A percentile compares a stretch with the other conserved stretches of the same genome.
phyloP scores from a whole-genome alignment of 139 green algal species.

The Chlamydomonas urium region DNA sequence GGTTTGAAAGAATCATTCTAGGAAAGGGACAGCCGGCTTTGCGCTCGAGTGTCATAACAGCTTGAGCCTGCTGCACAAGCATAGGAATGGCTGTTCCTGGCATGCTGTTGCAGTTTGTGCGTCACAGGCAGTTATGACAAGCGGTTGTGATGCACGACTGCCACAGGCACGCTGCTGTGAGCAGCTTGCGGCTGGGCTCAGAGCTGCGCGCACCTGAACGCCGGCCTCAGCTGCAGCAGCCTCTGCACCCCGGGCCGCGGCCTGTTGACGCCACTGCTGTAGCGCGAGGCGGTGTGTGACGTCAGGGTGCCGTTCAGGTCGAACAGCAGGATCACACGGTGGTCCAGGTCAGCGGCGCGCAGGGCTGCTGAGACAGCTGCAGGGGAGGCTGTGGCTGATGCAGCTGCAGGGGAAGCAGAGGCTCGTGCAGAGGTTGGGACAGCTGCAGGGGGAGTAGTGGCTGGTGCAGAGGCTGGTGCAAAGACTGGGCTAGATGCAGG shows the following conservation, averaged over 20 bases:
- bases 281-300: constrained; percentile 23
- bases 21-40: neutral
- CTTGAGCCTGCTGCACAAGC: neutral
- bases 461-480: too few relatives aligned
- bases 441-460: too few relatives aligned
- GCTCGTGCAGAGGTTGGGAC: too few relatives aligned
- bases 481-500: too few relatives aligned
- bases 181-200: neutral
- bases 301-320: constrained; percentile 53
- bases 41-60: neutral
- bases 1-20: neutral
- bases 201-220: constrained; percentile 20
- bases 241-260: constrained; percentile 11
- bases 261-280: constrained; percentile 19
- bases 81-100: too few relatives aligned
- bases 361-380: too few relatives aligned
- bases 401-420: too few relatives aligned
- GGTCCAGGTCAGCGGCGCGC: constrained; percentile 10
- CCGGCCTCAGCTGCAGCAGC: constrained; percentile 16
- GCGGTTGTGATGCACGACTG: neutral
- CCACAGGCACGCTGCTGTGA: neutral
- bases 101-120: too few relatives aligned
- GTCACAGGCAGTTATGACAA: neutral
- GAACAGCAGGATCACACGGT: constrained; percentile 37
- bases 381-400: too few relatives aligned